These are phyloP conservation scores for Castanopsis chinensis DNA, from an alignment of 306 rosid species.

Conservation along the genomic window DNA sequence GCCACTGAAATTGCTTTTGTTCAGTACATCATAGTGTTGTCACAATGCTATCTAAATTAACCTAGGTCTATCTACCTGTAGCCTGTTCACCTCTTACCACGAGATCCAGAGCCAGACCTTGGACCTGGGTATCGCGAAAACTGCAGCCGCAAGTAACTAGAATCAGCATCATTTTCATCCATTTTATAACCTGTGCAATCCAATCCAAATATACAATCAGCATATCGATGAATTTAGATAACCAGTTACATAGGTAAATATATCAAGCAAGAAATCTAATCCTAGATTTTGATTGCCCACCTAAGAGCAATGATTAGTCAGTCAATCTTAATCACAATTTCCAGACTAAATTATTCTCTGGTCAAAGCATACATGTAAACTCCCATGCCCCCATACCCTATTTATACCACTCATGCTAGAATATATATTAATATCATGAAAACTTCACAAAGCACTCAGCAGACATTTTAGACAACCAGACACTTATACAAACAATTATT, in stretches of 20 bases:
- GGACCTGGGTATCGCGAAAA: slow-evolving; percentile 94
- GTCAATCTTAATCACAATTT: neutral
- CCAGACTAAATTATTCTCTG: neutral
- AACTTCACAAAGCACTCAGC: neutral
- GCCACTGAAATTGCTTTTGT: slow-evolving; percentile 22
- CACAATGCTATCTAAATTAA: slow-evolving; percentile 24
- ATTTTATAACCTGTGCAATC: slow-evolving; percentile 62
- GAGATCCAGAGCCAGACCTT: slow-evolving; percentile 58
- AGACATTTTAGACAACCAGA: neutral
- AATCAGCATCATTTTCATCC: slow-evolving; percentile 64
- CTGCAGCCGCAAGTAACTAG: slow-evolving; percentile 74
- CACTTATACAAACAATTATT: neutral
- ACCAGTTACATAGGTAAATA: neutral
- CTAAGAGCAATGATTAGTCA: neutral
- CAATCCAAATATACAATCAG: slow-evolving; percentile 34
- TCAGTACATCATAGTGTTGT: slow-evolving; percentile 1
- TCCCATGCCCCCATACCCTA: neutral
- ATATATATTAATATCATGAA: neutral
- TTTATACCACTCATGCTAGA: neutral
- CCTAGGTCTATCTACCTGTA: slow-evolving; percentile 19
- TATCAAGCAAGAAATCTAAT: neutral
- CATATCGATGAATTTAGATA: slow-evolving; percentile 1
- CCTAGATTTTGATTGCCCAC: neutral
- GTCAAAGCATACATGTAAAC: neutral
- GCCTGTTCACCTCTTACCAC: slow-evolving; percentile 62